These are phyloP conservation scores for Stagonosporopsis cucurbitacearum DNA, from an alignment of 2,329 filamentous ascomycete species.

Conservation along the genomic window DNA sequence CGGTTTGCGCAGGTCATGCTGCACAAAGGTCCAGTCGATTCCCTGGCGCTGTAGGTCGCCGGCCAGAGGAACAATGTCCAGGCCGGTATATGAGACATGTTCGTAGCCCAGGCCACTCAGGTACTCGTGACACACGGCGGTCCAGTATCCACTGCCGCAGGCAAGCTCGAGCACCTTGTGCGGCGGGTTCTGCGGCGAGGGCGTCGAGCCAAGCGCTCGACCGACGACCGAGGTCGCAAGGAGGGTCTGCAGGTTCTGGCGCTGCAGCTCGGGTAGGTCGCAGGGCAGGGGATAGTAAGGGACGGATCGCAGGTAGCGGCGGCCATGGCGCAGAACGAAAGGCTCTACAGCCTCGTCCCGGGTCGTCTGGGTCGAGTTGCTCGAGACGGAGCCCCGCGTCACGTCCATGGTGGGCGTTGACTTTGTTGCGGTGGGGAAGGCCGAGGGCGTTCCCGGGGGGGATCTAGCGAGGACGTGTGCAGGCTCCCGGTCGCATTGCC, in stretches of 20 bases:
- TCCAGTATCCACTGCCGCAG: constrained; percentile 90
- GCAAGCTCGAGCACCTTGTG: constrained; percentile 79
- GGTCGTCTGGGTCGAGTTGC: constrained; percentile 45
- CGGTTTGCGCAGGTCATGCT: constrained; percentile 78
- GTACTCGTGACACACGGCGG: constrained; percentile 82
- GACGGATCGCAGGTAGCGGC: constrained; percentile 81
- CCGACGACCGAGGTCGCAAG: constrained; percentile 83
- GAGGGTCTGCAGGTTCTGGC: constrained; percentile 83
- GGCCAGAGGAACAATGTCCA: constrained; percentile 80
- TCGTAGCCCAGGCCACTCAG: constrained; percentile 72
- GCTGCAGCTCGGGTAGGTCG: constrained; percentile 85
- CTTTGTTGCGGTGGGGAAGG: constrained; percentile 16
- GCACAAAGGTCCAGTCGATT: constrained; percentile 87
- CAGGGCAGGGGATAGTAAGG: constrained; percentile 81
- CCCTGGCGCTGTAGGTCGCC: constrained; percentile 70
- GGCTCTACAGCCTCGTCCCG: constrained; percentile 44
- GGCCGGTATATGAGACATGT: constrained; percentile 77
- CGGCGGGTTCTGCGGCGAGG: constrained; percentile 70
- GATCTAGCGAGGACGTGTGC: constrained; percentile 47
- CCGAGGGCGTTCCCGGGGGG: constrained; percentile 42
- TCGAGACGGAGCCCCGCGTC: constrained; percentile 48
- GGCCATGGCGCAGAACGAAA: constrained; percentile 76
- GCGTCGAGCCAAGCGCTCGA: constrained; percentile 75
- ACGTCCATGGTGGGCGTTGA: constrained; percentile 42
- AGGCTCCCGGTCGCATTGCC: constrained; percentile 48